These are phyloP conservation scores for Pythium volutum DNA, from an alignment of 352 stramenopile genomes.

Conservation along the genomic window DNA sequence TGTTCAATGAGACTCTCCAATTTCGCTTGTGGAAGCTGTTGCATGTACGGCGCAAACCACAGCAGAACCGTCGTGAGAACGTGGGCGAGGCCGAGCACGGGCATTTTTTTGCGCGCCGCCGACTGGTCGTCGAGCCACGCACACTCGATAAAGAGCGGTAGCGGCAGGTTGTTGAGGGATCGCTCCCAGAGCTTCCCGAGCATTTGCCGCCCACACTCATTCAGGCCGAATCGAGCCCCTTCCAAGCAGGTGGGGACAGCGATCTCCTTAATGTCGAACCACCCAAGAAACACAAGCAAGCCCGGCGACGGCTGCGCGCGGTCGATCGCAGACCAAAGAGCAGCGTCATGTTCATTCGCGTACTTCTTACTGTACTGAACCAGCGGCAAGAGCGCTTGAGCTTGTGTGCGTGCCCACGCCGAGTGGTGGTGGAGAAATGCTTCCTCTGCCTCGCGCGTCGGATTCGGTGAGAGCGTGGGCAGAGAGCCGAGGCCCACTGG, in stretches of 20 bases:
- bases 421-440: background rate
- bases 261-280: constrained; percentile 42
- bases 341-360: background rate
- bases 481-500: background rate
- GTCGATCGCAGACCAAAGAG: constrained; percentile 1
- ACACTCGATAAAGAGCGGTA: constrained; percentile 61
- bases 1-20: background rate
- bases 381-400: background rate
- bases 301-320: constrained; percentile 24
- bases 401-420: background rate
- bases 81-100: constrained; percentile 48
- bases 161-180: constrained; percentile 46
- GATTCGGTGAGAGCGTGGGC: background rate
- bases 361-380: no score
- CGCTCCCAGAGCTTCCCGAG: constrained; percentile 45
- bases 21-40: background rate
- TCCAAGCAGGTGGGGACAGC: constrained; percentile 26
- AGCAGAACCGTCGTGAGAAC: constrained; percentile 44
- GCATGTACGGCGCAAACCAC: constrained; percentile 18
- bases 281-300: constrained; percentile 47
- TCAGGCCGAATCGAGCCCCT: constrained; percentile 38
- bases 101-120: constrained; percentile 29
- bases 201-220: constrained; percentile 36
- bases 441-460: background rate
- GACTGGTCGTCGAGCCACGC: constrained; percentile 63